Conservation (phyloP, 176 grass and related monocot species). For the Puya raimondii region DNA sequence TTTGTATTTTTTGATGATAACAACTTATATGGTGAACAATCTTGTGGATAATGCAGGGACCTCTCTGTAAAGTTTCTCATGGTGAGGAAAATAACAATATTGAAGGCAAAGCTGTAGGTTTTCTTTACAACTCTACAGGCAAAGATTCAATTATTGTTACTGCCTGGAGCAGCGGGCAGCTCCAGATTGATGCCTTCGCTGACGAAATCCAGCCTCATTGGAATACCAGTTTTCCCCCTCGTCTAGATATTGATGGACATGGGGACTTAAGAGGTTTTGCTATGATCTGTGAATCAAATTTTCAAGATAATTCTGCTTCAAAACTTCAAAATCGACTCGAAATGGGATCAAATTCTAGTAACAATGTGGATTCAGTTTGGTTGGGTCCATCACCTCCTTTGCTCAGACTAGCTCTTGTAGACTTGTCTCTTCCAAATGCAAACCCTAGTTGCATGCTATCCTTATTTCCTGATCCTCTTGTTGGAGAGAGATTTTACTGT, state of each 20-base stretch:
- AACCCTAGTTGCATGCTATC: slow-evolving; percentile 31
- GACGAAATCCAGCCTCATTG: slow-evolving; percentile 94
- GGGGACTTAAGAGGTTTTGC: slow-evolving; percentile 64
- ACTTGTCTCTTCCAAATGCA: slow-evolving; percentile 58
- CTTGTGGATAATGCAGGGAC: slow-evolving; percentile 55
- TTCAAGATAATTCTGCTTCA: slow-evolving; percentile 27
- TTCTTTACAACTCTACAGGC: slow-evolving; percentile 71
- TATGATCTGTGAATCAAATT: slow-evolving; percentile 75
- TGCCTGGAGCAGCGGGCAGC: slow-evolving; percentile 63
- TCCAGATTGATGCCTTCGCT: slow-evolving; percentile 85
- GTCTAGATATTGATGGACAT: slow-evolving; percentile 46
- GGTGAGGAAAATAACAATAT: slow-evolving; percentile 37
- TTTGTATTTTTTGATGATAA: slow-evolving; percentile 10
- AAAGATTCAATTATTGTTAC: slow-evolving; percentile 94
- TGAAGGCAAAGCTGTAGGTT: slow-evolving; percentile 53
- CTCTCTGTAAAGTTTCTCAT: slow-evolving; percentile 57
- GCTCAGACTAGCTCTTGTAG: slow-evolving; percentile 70
- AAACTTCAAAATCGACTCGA: slow-evolving; percentile 26
- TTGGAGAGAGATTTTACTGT: slow-evolving; percentile 84
- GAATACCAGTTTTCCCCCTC: slow-evolving; percentile 43
- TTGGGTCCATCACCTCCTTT: slow-evolving; percentile 58
- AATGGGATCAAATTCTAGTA: slow-evolving; percentile 37
- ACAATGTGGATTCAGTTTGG: slow-evolving; percentile 34
- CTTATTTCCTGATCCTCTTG: slow-evolving; percentile 73
- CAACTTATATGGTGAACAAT: slow-evolving; percentile 12